Evolutionary conservation across 805 yeast genomes (phyloP), one percentile per base, ranked within the genome.

Genomic region (Debaryomyces maramus): DNA sequence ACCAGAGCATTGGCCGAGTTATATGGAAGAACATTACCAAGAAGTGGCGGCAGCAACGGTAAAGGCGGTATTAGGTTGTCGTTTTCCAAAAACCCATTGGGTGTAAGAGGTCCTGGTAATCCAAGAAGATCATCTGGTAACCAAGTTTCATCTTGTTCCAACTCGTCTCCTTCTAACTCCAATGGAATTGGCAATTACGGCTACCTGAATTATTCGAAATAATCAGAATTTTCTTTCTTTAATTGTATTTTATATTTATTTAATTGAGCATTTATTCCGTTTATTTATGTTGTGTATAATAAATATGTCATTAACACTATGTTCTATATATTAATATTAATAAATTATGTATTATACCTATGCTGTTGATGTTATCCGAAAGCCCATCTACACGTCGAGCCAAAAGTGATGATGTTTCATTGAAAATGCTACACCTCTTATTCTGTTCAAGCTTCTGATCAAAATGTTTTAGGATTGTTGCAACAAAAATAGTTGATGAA

Each of bases 41-140:
- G 97, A 56, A 78, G 88, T 3, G 81, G 81, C 38, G 82, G 81
- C 23, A 65, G 75, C 34, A 75, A 71, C 40, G 81, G 81, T 27
- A 93, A 93, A 60, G 98, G 98, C 27, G 99, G 99, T 19, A 91
- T 93, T 39, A 76, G 99, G 44, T 73, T 93, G 44, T 86, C 96
- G 38, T 93, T 90, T 58, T 88, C 97, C 32, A 93, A 93, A 66
- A 93, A 93, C 61, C 99, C 99, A 15, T 75, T 93, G 51, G 99
- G 99, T 29, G 99, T 93, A 3, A 80, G 99, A 52, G 95, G 97
- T 1, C 73, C 75, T 7, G 72, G 72, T 5, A 66, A 66, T 43
- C 71, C 72, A 24, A 61, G 75, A 55, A 60, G 74, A 51, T 50
- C 70, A 3, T 56, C 67, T 19, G 47, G 64, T 22, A 61, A 63